Evolutionary conservation across 345 rosid species (phyloP).

Genomic region (Hibiscus syriacus): DNA sequence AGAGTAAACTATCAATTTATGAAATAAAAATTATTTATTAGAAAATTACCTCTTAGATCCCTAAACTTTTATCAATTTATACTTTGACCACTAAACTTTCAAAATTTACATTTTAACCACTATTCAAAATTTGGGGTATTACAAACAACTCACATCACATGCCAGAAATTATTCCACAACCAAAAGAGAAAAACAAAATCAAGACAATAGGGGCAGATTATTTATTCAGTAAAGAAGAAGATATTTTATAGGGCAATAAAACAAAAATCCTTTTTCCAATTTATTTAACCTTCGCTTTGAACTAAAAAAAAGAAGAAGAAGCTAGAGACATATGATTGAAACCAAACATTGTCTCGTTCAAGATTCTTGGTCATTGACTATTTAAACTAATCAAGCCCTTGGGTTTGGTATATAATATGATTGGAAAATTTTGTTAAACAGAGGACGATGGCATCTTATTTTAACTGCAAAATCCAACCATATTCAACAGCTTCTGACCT

Average conservation of each 20-base stretch:
- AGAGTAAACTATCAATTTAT: no score
- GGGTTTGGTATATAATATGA: background rate
- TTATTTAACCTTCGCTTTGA: background rate
- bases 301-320: no score
- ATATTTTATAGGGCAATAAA: background rate
- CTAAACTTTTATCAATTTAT: no score
- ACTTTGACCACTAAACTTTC: no score
- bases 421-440: background rate
- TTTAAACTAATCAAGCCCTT: background rate
- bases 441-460: background rate
- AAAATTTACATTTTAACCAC: no score
- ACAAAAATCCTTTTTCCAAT: slow-evolving; percentile 20
- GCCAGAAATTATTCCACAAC: slow-evolving; percentile 6
- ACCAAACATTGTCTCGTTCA: background rate
- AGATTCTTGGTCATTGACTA: slow-evolving; percentile 4
- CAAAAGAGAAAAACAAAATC: background rate
- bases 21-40: no score
- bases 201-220: background rate
- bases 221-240: background rate
- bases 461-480: no score
- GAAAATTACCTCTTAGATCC: no score
- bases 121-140: no score
- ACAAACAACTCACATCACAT: background rate
- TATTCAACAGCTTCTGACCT: background rate
- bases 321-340: background rate